Evolutionary conservation across 2,329 filamentous ascomycete species (phyloP), one percentile per base, ranked within the genome.

Genomic region (Cordyceps militaris): DNA sequence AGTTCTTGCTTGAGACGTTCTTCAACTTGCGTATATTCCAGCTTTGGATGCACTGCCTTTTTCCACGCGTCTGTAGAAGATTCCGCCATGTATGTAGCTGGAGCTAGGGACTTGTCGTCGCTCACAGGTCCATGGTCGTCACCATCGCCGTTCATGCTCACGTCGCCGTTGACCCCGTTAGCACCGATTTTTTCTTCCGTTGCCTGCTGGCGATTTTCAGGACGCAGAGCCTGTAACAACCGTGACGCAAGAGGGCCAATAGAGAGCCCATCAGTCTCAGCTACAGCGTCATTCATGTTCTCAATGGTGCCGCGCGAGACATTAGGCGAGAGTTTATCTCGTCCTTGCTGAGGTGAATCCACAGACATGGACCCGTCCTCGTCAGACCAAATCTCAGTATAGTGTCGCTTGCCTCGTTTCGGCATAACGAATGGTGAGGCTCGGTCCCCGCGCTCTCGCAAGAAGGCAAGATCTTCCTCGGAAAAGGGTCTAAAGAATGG

Each of bases 391-490:
- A 93, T 79, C 60, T 97, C 92, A 24, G 83, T 85, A 73, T 97
- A 99, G 67, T 91, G 87, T 65, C 86, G 86, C 70, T 89, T 88
- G 47, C 91, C 92, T 23, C 91, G 85, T 62, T 87, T 86, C 8
- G 93, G 91, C 71, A 96, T 91, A 38, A 92, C 77, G 65, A 97
- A 97, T 1, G 93, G 90, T 2, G 81, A 85, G 23, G 87, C 77
- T 38, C 94, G 84, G 70, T 99, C 92, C 58, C 92, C 91, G 66
- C 90, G 83, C 73, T 99, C 94, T 66, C 92, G 86, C 38, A 99
- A 73, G 69, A 97, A 99, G 1, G 90, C 91, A 47, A 97, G 82
- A 68, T 99, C 94, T 69, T 99, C 94, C 68, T 99, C 94, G 0
- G 87, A 89, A 64, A 96, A 88, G 0, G 88, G 85, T 6, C 93